Evolutionary conservation across 257 asterid genomes (phyloP).

Genomic region (Przewalskia tangutica): DNA sequence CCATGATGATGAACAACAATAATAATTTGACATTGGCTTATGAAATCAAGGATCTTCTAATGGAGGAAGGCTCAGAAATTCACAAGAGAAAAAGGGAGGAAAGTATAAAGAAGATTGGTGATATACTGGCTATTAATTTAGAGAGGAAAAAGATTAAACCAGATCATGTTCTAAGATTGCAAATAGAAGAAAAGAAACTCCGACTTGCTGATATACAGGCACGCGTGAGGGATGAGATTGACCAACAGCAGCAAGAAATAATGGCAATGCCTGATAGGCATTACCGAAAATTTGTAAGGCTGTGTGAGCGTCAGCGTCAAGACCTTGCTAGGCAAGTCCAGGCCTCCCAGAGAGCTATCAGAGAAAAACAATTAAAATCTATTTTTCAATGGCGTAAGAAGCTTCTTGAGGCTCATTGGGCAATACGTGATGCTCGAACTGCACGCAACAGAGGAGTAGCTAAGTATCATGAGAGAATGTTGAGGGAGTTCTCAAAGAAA

Average conservation of each 20-base stretch:
- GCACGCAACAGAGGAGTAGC: constrained; percentile 98
- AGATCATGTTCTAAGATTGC: constrained; percentile 79
- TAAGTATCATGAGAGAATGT: constrained; percentile 92
- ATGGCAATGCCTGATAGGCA: constrained; percentile 99
- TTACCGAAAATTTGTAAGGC: constrained; percentile 80
- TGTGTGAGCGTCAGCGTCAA: constrained; percentile 97
- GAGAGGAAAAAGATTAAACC: constrained; percentile 95
- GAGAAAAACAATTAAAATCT: constrained; percentile 91
- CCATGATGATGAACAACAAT: constrained; percentile 60
- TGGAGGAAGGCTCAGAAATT: constrained; percentile 72
- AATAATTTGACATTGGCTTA: constrained; percentile 66
- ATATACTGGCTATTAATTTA: constrained; percentile 71
- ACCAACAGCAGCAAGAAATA: constrained; percentile 88
- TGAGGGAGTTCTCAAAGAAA: constrained; percentile 92
- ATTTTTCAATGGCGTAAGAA: constrained; percentile 98
- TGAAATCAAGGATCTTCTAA: constrained; percentile 79
- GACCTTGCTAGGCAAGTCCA: constrained; percentile 90
- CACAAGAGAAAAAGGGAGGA: constrained; percentile 66
- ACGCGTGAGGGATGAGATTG: constrained; percentile 84
- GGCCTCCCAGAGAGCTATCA: constrained; percentile 68
- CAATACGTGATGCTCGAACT: constrained; percentile 91
- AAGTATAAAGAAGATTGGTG: constrained; percentile 72
- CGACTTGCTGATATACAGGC: constrained; percentile 89
- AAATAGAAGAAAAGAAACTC: constrained; percentile 90
- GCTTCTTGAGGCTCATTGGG: constrained; percentile 99